phyloP scores from a whole-genome alignment of 148 eudicot species.

The Camellia lanceoleosa region DNA sequence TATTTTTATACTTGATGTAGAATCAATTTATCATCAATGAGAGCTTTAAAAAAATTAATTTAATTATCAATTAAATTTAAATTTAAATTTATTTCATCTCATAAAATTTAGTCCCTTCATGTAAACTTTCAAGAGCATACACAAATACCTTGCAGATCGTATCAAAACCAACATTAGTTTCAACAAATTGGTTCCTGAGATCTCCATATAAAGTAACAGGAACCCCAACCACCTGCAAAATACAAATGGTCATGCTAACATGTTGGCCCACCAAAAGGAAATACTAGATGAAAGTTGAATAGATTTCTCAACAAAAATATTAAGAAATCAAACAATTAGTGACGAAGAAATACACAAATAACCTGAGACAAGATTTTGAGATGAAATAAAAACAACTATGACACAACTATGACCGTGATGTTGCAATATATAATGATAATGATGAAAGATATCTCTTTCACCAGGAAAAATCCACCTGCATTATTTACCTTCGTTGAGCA shows the following conservation, averaged over 20 bases:
- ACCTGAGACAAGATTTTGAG: background rate
- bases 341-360: background rate
- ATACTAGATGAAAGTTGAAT: background rate
- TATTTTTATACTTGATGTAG: background rate
- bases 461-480: constrained; percentile 4
- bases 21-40: background rate
- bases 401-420: background rate
- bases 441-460: background rate
- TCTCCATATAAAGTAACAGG: constrained; percentile 82
- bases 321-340: background rate
- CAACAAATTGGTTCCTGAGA: constrained; percentile 61
- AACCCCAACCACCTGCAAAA: constrained; percentile 87
- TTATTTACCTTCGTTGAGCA: constrained; percentile 75
- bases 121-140: background rate
- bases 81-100: background rate
- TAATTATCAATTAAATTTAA: background rate
- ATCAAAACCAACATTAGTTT: constrained; percentile 57
- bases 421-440: background rate
- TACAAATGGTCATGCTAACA: constrained; percentile 21
- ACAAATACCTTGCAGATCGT: constrained; percentile 78
- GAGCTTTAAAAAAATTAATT: background rate
- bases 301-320: background rate
- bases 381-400: background rate
- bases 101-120: background rate
- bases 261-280: background rate